These are phyloP conservation scores for Eremochloa ophiuroides DNA, from an alignment of 176 grass and related monocot genomes.

Conservation along the genomic window DNA sequence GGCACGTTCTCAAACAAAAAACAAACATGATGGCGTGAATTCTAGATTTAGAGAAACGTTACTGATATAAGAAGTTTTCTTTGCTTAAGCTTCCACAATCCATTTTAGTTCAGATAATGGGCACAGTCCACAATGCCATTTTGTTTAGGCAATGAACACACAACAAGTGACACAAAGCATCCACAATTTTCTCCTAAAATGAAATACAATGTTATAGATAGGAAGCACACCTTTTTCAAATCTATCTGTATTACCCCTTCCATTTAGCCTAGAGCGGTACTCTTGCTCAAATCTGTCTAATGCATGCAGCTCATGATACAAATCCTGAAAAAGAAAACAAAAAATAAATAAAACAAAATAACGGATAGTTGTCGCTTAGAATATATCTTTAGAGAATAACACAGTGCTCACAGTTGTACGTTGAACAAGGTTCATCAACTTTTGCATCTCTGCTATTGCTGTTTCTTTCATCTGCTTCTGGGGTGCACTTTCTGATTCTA, in stretches of 20 bases:
- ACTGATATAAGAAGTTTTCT: not conserved
- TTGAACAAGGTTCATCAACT: constrained; percentile 72
- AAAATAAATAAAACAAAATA: constrained; percentile 1
- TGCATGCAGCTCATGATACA: constrained; percentile 85
- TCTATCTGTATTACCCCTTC: constrained; percentile 33
- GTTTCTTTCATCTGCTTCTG: constrained; percentile 73
- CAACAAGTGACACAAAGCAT: not conserved
- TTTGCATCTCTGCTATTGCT: constrained; percentile 51
- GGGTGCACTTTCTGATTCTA: constrained; percentile 65
- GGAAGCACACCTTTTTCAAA: constrained; percentile 44
- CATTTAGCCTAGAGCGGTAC: constrained; percentile 50
- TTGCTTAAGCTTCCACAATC: not conserved
- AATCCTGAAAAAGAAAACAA: constrained; percentile 45
- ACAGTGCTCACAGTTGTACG: constrained; percentile 65
- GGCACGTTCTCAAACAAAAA: not conserved
- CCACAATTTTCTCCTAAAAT: not conserved
- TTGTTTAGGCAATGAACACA: not conserved
- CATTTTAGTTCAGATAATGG: constrained; percentile 8
- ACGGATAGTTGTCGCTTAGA: not conserved
- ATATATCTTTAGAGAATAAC: not conserved
- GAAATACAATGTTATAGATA: not conserved
- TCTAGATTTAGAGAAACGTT: not conserved
- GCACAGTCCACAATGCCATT: not conserved
- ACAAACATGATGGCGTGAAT: not conserved
- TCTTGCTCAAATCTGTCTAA: constrained; percentile 88